Evolutionary conservation across 495 filamentous ascomycete genomes (phyloP), one percentile per base, ranked within the genome.

Genomic region (Xylaria flabelliformis): DNA sequence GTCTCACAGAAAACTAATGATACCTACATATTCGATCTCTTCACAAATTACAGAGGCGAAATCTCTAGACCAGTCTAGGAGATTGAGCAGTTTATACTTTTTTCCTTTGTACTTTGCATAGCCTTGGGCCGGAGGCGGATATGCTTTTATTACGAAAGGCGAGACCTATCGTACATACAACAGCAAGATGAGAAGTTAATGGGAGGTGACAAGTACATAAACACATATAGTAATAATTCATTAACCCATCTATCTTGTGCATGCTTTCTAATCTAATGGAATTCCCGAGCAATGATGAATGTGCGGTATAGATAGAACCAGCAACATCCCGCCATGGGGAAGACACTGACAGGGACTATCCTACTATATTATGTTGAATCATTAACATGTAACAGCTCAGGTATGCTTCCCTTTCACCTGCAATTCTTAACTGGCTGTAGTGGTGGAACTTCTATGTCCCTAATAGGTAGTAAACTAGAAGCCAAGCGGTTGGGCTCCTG

Each of bases 1-100:
- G 55, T 61, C 68, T 51, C 66, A 17, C 36, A 64, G 58, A 42
- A 74, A 71, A 63, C 48, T 79, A 74, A 77, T 76, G 77, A 75
- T 74, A 71, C 67, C 21, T 59, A 59, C 63, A 66, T 66, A 66
- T 53, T 46, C 63, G 53, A 48, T 71, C 69, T 41, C 36, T 61
- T 42, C n/a, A 46, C 48, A 36, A 15, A 56, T 46, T 48, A 48
- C 24, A 46, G 10, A 5, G 9, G 61, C 44, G 36, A 72, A 42
- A 65, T 61, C 63, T 72, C 24, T 12, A 56, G 53, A 59, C 41
- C 41, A 53, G 61, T 61, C 51, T 19, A 44, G 48, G 53, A 59
- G 63, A 50, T 72, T 15, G 9, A 24, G 61, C n/a, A 55, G 5
- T 67, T 56, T 71, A 65, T 71, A 65, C n/a, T 58, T 71, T 61